Evolutionary conservation across 2,329 filamentous ascomycete genomes (phyloP), one percentile per base, ranked within the genome.

Genomic region (Calonectria crousiana): DNA sequence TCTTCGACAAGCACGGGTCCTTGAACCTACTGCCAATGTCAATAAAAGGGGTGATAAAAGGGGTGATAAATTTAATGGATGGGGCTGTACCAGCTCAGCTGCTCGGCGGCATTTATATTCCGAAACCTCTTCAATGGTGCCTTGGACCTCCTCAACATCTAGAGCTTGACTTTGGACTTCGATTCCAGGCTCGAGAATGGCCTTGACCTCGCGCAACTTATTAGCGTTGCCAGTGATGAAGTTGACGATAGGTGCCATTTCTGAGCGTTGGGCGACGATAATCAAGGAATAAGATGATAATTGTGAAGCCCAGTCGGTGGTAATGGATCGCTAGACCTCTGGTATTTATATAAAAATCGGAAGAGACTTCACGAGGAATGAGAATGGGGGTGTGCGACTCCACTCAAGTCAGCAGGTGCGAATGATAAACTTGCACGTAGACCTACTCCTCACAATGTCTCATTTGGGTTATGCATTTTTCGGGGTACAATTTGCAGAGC

Each of bases 171-270:
- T 96, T 70, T 91, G 89, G 52, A 99, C 89, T 76, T 93, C 88
- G 77, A 98, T 93, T 41, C 90, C 91, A 11, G 91, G 88, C 79
- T 93, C 92, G 4, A 99, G 90, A 79, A 99, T 98, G 23, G 94
- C 93, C 84, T 94, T 92, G 78, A 98, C 95, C 87, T 99, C 97
- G 72, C 90, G 88, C 71, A 99, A 90, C 88, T 99, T 99, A 88
- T 98, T 97, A 82, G 93, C 92, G 86, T 99, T 99, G 85, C 96
- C 94, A 2, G 96, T 98, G 83, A 99, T 98, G 88, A 99, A 99
- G 86, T 97, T 96, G 78, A 99, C 85, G 8, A 84, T 81, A 5
- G 83, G 83, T 64, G 86, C 84, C 87, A 90, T 90, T 67, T 74
- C 79, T 30, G 26, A 8, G 47, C 8, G 26, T 9, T 11, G 4